Evolutionary conservation across 352 stramenopile species (phyloP), one percentile per base, ranked within the genome.

Genomic region (Peronosclerospora sorghi): DNA sequence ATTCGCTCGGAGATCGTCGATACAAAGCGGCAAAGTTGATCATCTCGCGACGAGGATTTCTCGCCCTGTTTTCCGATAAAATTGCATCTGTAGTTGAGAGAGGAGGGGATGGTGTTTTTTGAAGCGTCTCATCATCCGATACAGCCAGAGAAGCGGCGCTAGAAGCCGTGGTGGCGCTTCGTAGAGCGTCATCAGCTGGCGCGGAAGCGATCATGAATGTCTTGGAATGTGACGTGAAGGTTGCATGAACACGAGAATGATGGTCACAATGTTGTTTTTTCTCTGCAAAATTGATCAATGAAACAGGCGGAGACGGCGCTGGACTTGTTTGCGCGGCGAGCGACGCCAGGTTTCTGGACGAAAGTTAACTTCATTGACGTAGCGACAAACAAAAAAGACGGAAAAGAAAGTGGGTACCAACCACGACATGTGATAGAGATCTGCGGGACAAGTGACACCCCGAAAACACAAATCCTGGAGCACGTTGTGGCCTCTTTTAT

Each of bases 341-440:
- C 62, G 0, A 57, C 51, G 42, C 59, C 50, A 39, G 64, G 67
- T 24, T 87, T 87, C 56, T 54, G 41, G 51, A 83, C 72, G 2
- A 62, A 66, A 0, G 13, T 87, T 43, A 14, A 23, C 20, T 87
- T 80, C 42, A 32, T 85, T 13, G 74, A 87, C 17, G 62, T 56
- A 20, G 54, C 65, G 2, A 66, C 69, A 23, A 48, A 32, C 18
- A 53, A 24, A 42, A 7, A 14, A 47, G 38, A 44, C 10, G 45
- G 45, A 32, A 21, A 45, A 28, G 36, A 44, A 42, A 37, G 15
- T 57, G 74, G 74, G 0, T 83, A 63, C 29, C 63, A 62, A 30
- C 68, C 70, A 21, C 67, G 74, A 9, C 71, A 87, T 18, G 61
- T 83, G 4, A 51, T 87, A 12, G 72, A 87, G 62, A 8, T 87